Percentiles rank a stretch among this genome's conserved stretches.
Evolutionary conservation across 1,284 basidiomycete species (phyloP).

Genomic region (Cystobasidium sp.): DNA sequence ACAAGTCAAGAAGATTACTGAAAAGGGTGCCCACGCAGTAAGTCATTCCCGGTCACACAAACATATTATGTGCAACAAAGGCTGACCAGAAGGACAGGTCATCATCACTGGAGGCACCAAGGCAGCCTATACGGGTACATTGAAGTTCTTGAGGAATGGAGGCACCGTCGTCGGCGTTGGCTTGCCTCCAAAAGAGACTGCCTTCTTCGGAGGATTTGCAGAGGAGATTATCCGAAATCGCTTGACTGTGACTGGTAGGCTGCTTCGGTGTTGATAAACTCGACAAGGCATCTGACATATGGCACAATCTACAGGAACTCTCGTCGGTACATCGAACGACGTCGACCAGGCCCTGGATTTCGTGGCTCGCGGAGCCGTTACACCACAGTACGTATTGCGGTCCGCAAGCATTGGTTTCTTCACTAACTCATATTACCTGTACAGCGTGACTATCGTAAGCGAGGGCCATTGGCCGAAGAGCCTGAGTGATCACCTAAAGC

Average conservation of each 20-base stretch:
- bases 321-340: slow-evolving; percentile 56
- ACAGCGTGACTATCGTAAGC: slow-evolving; percentile 23
- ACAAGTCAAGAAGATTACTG: slow-evolving; percentile 43
- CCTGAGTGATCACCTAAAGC: neutral
- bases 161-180: slow-evolving; percentile 51
- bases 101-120: slow-evolving; percentile 46
- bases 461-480: neutral
- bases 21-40: slow-evolving; percentile 23
- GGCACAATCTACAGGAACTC: slow-evolving; percentile 44
- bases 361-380: slow-evolving; percentile 46
- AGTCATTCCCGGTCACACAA: neutral
- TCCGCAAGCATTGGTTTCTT: neutral
- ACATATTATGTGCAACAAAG: neutral
- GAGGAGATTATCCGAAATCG: slow-evolving; percentile 53
- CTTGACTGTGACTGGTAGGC: slow-evolving; percentile 50
- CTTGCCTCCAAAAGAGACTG: slow-evolving; percentile 48
- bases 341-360: slow-evolving; percentile 55
- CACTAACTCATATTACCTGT: neutral
- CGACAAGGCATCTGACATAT: neutral
- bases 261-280: neutral
- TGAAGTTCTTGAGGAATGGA: slow-evolving; percentile 49
- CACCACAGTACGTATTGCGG: slow-evolving; percentile 53
- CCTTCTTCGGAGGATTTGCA: slow-evolving; percentile 54
- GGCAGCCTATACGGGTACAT: slow-evolving; percentile 49
- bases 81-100: slow-evolving; percentile 30